Evolutionary conservation across 345 rosid genomes (phyloP).

Genomic region (Salix arbutifolia): DNA sequence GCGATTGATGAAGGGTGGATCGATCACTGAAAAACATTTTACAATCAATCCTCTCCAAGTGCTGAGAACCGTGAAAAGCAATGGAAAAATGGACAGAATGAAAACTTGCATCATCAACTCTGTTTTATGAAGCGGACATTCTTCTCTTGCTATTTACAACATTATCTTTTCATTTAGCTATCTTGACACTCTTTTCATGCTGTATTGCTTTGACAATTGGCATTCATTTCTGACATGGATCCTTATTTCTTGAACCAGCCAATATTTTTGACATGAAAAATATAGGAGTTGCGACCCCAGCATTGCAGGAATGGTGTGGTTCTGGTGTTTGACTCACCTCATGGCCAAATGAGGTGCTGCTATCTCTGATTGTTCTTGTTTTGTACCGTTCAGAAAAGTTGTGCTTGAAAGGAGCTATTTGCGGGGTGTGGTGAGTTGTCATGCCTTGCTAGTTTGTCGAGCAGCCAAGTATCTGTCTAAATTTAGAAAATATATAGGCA

Average conservation of each 20-base stretch:
- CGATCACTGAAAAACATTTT: background rate
- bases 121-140: background rate
- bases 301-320: constrained; percentile 60
- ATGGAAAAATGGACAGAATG: background rate
- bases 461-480: too few species aligned
- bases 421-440: background rate
- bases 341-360: background rate
- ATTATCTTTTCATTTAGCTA: too few species aligned
- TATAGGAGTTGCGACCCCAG: constrained; percentile 53
- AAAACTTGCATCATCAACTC: background rate
- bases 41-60: background rate
- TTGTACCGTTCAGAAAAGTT: background rate
- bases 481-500: too few species aligned
- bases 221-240: background rate
- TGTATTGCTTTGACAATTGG: background rate
- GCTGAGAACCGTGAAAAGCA: background rate
- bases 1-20: background rate
- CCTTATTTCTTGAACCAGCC: constrained; percentile 35
- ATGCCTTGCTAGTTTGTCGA: too few species aligned
- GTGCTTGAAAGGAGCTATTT: background rate
- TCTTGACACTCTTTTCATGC: too few species aligned
- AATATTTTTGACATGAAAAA: constrained; percentile 78
- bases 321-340: constrained; percentile 23
- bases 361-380: background rate
- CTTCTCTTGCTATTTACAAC: background rate